phyloP scores from a whole-genome alignment of 1,139 yeast genomes.

The Meyerozyma guilliermondii region DNA sequence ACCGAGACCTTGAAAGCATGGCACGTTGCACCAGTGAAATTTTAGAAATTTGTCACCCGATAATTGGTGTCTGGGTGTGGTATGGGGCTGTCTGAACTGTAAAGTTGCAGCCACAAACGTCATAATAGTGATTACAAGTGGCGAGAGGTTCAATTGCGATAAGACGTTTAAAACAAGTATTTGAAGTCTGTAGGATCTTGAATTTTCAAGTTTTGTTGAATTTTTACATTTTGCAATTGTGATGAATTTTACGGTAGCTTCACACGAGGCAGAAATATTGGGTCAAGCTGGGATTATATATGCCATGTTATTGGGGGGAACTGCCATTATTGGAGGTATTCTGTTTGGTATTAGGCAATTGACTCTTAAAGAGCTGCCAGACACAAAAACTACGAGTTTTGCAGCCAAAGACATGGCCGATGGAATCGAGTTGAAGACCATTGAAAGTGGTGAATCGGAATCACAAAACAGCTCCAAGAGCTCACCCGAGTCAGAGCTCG shows the following conservation, averaged over 20 bases:
- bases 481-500: too few species aligned
- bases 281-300: neutral
- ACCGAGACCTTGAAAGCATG: constrained; percentile 35
- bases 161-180: neutral
- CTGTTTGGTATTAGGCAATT: neutral
- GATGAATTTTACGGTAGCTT: neutral
- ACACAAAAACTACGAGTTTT: neutral
- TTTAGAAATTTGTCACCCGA: neutral
- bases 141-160: neutral
- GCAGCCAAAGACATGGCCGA: neutral
- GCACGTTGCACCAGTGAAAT: neutral
- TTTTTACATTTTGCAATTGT: neutral
- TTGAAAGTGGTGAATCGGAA: neutral
- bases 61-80: neutral
- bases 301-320: neutral
- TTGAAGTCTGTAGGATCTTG: too few species aligned
- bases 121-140: neutral
- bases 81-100: neutral
- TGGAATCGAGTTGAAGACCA: neutral
- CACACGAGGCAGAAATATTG: neutral
- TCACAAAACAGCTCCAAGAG: too few species aligned
- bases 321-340: neutral
- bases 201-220: neutral
- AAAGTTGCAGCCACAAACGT: neutral
- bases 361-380: neutral